Evolutionary conservation across 345 rosid species (phyloP), one percentile per base, ranked within the genome.

Genomic region (Salix viminalis): DNA sequence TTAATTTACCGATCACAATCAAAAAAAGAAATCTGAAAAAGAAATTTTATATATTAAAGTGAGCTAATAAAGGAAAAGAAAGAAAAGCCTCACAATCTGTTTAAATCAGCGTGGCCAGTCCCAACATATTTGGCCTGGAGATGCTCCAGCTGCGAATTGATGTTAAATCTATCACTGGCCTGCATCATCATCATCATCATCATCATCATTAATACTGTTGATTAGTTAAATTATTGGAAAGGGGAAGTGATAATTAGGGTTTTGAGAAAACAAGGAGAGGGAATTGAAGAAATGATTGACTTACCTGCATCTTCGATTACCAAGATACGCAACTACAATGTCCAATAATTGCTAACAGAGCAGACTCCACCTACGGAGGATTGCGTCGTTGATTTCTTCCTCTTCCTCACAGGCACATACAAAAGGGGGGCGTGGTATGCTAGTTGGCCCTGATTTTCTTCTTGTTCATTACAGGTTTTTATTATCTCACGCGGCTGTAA

Each of bases 161-260:
- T 96, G 88, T 96, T 96, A 81, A 96, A 96, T 88, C 97, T 90
- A 87, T 96, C 98, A 77, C 99, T 96, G 56, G 97, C 96, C 99
- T 96, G 89, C 89, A 81, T 39, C 46, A 41, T 2, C 46, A 41
- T 11, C 46, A 41, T 2, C 46, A 41, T 11, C 46, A 41, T 39
- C 46, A 41, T 11, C 46, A 41, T 11, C 46, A 41, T 41, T 11
- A 3, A 10, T 42, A 42, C 10, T 41, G 10, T 41, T 41, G 44
- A 42, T 10, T 11, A 42, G 37, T 7, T 41, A 7, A 41, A 41
- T 41, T 41, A 41, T 41, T 41, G 46, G 46, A 36, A 41, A 41
- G 13, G 46, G 44, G 13, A 21, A 54, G 60, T 54, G 23, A 10
- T 8, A n/a, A 58, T n/a, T 58, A 58, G 62, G 62, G 62, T 58